phyloP scores from a whole-genome alignment of 768 basidiomycete genomes.

The Boletus speciosus region DNA sequence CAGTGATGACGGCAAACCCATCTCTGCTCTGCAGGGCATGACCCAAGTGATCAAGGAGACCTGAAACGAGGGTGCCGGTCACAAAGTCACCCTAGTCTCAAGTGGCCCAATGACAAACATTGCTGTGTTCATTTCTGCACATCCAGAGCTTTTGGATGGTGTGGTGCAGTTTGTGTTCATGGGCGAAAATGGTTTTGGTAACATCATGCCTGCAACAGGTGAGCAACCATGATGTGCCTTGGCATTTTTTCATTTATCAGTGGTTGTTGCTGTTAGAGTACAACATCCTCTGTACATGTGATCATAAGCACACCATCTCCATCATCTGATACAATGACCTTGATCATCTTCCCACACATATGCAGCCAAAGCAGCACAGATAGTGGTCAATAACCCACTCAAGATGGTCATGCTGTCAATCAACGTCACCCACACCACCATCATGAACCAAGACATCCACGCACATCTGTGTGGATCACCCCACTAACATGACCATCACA shows the following conservation, averaged over 20 bases:
- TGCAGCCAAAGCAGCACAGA: conserved; percentile 77
- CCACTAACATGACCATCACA: conserved; percentile 25
- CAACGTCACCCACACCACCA: conserved; percentile 84
- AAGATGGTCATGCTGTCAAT: conserved; percentile 77
- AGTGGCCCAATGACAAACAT: conserved; percentile 86
- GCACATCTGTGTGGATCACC: conserved; percentile 46
- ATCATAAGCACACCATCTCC: conserved; percentile 52
- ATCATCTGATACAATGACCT: neutral
- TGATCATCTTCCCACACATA: neutral
- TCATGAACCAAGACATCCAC: conserved; percentile 59
- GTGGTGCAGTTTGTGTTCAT: conserved; percentile 63
- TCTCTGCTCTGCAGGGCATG: conserved; percentile 70
- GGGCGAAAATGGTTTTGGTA: conserved; percentile 89
- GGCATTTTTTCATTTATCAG: neutral
- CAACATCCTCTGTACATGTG: conserved; percentile 62
- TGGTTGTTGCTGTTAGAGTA: conserved; percentile 49
- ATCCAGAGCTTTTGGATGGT: conserved; percentile 49
- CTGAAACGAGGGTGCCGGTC: conserved; percentile 58
- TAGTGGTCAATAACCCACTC: conserved; percentile 69
- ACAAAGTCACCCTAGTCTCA: conserved; percentile 66
- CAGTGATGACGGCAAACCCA: conserved; percentile 37
- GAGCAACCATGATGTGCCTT: conserved; percentile 4
- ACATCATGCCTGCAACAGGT: conserved; percentile 74
- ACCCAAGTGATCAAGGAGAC: conserved; percentile 46
- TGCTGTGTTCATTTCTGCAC: conserved; percentile 58